Base-by-base conservation (phyloP, 306 rosid species). In the Rubus idaeus region DNA sequence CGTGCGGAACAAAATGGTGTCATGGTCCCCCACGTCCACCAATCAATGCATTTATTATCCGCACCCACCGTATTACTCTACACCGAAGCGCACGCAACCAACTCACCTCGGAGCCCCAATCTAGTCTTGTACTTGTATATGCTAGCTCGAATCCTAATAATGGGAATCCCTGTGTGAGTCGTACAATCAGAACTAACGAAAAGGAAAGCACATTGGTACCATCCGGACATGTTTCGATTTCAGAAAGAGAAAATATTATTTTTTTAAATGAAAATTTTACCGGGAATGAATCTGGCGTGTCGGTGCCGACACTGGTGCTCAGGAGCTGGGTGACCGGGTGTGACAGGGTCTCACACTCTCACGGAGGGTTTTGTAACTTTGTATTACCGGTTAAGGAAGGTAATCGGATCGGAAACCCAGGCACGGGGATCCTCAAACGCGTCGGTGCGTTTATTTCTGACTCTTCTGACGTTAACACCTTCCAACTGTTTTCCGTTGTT, bases 291-390 rank as follows among this genome's bases (percentile, higher is more conserved):
- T 75, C 12, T 85, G 70, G 88, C 86, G 88, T 85, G 94, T 88
- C 91, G 91, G 97, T 88, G 87, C 94, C 91, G 94, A 91, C 96
- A 79, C 51, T 30, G 10, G 26, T 18, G 61, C 10, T 53, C 61
- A 67, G 71, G 71, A 83, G 77, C 74, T 70, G 77, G 14, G 5
- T 66, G 4, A 78, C 83, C 71, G 79, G 83, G 76, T 37, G 75
- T n/a, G 64, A 21, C 56, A 20, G 78, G 85, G n/a, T n/a, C n/a
- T 84, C 52, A 23, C 5, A 4, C 44, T 2, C 10, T 50, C 47
- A 37, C 46, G 46, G 35, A 13, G 2, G 47, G 76, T 20, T 30
- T 0, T 1, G n/a, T 30, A 30, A 0, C 5, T 65, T 12, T 57
- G 45, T 4, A 40, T n/a, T 20, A 71, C 81, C 76, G 81, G 73